A percentile compares a stretch with the other conserved stretches of the same genome.
Conservation (phyloP, 257 asterid genomes). For the Leonotis leonurus region DNA sequence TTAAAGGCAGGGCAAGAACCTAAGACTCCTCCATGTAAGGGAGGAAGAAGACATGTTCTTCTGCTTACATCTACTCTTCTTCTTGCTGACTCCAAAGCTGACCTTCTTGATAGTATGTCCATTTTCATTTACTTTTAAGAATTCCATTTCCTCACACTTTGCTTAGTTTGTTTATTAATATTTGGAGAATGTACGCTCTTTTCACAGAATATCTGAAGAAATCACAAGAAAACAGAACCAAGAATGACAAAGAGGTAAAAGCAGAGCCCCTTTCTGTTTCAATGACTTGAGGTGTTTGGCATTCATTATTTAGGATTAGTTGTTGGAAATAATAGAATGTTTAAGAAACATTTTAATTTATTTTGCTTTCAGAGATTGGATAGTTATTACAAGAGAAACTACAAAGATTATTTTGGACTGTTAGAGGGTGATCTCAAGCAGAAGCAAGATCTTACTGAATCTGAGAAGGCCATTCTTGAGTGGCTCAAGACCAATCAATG, state of each 20-base stretch:
- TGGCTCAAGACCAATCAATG: conserved; percentile 68
- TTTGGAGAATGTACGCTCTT: not conserved
- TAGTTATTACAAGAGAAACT: conserved; percentile 68
- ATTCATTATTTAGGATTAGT: no score
- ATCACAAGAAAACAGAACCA: conserved; percentile 75
- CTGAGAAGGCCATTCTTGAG: conserved; percentile 71
- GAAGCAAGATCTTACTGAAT: conserved; percentile 57
- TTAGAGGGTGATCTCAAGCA: conserved; percentile 58
- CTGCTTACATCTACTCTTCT: conserved; percentile 42
- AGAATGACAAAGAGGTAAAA: conserved; percentile 82
- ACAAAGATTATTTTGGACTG: conserved; percentile 65
- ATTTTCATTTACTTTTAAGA: not conserved
- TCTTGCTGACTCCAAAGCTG: conserved; percentile 50
- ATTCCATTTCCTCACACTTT: not conserved
- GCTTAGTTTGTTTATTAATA: not conserved
- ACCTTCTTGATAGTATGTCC: conserved; percentile 56
- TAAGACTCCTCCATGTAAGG: conserved; percentile 4
- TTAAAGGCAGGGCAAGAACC: conserved; percentile 19
- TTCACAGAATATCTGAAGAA: conserved; percentile 65
- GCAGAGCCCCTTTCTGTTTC: not conserved
- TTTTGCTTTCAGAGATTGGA: conserved; percentile 51
- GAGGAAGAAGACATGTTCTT: conserved; percentile 53
- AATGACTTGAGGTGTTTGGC: not conserved
- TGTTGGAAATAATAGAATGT: no score
- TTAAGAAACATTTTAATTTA: no score